Base-by-base conservation (phyloP, 1,284 basidiomycete species). In the Neolentinus lepideus region DNA sequence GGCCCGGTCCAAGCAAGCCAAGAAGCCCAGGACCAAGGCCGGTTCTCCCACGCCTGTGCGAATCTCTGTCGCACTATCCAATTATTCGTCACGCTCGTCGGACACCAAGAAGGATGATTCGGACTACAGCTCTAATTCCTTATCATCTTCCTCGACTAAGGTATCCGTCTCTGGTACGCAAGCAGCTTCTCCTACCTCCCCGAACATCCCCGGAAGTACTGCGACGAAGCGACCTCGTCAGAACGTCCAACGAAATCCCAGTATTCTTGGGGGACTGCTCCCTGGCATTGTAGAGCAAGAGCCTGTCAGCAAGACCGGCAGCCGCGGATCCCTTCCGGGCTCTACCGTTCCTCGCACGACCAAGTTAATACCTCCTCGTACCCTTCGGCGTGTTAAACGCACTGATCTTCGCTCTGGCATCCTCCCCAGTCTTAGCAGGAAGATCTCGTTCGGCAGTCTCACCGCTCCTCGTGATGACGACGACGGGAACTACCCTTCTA, bases 11-110 rank as follows among this genome's bases (percentile, higher is more conserved):
- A 75, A 74, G 60, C 74, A 75, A 48, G 81, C 76, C 46, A 90
- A 90, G 75, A 86, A 85, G 67, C 70, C 77, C 54, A 77, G 81
- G 57, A 78, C 74, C 36, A 76, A 75, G 66, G 69, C 67, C 2
- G 60, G 66, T 26, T 67, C 70, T 51, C 67, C 72, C 38, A 63
- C 68, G 11, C 63, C 69, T 2, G 52, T 53, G 26, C 65, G 38
- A 4, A 43, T 43, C 38, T 6, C 38, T 4, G 19, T 43, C 16
- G 38, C 38, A n/a, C 38, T 43, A 21, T 43, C 38, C 8, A 43
- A 43, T 16, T 43, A 16, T n/a, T 43, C 16, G 8, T 43, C 38
- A 6, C 38, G 38, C 19, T 6, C 38, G 16, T 43, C 38, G 12
- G 38, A 43, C 38, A 43, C 38, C 38, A 43, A 9, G 38, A 43